Conservation (phyloP, 805 yeast species). For the Starmerella vaccinii region DNA sequence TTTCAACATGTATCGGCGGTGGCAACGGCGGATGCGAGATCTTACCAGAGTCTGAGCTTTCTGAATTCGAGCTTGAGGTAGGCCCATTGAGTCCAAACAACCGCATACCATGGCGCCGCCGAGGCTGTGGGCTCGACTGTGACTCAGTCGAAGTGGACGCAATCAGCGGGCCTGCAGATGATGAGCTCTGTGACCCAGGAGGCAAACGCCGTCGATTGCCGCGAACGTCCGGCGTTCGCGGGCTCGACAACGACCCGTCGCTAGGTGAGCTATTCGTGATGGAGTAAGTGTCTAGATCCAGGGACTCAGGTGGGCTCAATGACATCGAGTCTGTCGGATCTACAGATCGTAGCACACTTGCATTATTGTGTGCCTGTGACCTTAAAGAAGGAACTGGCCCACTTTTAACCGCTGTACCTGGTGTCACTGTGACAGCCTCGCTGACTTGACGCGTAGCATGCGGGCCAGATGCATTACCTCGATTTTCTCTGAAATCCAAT, state of each 20-base stretch:
- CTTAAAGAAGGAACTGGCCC: conserved; percentile 7
- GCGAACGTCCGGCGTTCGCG: conserved; percentile 12
- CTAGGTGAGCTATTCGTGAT: conserved; percentile 5
- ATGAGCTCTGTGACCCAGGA: neutral
- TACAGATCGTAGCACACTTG: conserved; percentile 9
- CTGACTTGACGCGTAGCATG: conserved; percentile 21
- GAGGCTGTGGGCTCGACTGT: conserved; percentile 15
- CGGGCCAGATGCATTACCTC: neutral
- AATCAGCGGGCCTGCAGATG: neutral
- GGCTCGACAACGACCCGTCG: conserved; percentile 9
- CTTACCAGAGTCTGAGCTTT: neutral
- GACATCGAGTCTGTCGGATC: conserved; percentile 20
- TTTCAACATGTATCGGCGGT: conserved; percentile 15
- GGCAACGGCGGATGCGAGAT: neutral
- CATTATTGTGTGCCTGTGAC: neutral
- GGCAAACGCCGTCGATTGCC: neutral
- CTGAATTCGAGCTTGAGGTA: neutral
- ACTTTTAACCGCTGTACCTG: conserved; percentile 15
- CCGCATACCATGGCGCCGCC: conserved; percentile 9
- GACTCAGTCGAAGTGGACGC: conserved; percentile 10
- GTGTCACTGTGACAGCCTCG: conserved; percentile 24
- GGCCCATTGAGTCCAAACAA: conserved; percentile 6
- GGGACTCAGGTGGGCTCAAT: conserved; percentile 12
- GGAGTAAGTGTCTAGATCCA: conserved; percentile 2
- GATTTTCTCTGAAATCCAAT: neutral